phyloP scores from a whole-genome alignment of 2,329 filamentous ascomycete species.

The Calonectria pauciramosa region DNA sequence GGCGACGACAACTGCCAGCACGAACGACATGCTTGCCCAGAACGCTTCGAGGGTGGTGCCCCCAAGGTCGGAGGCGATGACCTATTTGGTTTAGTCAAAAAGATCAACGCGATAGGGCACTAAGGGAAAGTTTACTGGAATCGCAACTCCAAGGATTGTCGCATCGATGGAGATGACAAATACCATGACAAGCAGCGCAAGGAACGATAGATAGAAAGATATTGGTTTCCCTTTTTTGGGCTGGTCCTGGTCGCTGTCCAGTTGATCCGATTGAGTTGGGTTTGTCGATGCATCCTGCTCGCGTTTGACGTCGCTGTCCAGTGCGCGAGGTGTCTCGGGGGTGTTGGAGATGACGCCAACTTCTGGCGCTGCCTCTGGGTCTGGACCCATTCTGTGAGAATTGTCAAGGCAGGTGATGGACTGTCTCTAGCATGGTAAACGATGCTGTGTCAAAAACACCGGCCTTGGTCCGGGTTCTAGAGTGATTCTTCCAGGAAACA shows the following conservation, averaged over 20 bases:
- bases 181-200: neutral
- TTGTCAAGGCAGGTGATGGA: neutral
- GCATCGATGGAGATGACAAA: neutral
- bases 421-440: neutral
- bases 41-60: neutral
- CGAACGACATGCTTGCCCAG: neutral
- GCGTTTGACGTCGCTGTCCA: neutral
- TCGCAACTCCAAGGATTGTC: neutral
- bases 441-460: neutral
- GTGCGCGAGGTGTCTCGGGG: neutral
- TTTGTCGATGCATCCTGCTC: neutral
- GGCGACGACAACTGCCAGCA: neutral
- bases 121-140: neutral
- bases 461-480: neutral
- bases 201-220: neutral
- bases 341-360: neutral
- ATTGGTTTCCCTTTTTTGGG: neutral
- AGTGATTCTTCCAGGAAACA: neutral
- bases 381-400: neutral
- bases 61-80: neutral
- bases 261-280: neutral
- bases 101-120: neutral
- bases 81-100: neutral
- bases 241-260: neutral
- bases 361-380: neutral